Evolutionary conservation across 2,329 filamentous ascomycete species (phyloP), one percentile per base, ranked within the genome.

Genomic region (Curvularia lunata): DNA sequence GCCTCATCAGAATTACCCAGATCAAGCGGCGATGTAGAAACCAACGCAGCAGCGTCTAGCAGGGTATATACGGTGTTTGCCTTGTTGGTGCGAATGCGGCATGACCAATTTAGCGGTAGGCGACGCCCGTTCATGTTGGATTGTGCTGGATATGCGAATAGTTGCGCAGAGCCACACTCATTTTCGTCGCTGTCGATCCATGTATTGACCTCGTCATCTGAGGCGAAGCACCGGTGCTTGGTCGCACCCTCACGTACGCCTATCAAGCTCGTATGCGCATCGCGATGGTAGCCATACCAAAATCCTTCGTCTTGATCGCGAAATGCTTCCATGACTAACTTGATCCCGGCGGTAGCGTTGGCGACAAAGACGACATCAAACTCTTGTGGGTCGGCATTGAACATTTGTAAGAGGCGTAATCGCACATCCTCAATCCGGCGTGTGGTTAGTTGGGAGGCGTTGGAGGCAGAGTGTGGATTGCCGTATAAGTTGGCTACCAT

Each of bases 321-420:
- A 68, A 97, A 84, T 4, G 88, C 87, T 55, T 98, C 95, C 50
- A 86, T 84, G 2, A 96, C 90, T 10, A 97, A 79, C 77, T 97
- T 98, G 68, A 97, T 89, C 6, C 88, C 93, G 3, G 93, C 92
- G 0, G 94, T 98, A 19, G 94, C 91, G 76, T 98, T 98, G 34
- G 92, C 88, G 25, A 96, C 91, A 73, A 98, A 98, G 1, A 97
- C 86, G 2, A 98, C 78, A 68, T 97, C 93, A 66, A 95, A 98
- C 1, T 91, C 82, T 9, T 87, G 83, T 2, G 93, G 91, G 62
- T 92, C 87, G 2, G 92, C 93, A 42, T 89, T 88, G 78, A 97
- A 92, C 68, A 96, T 91, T 2, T 81, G 81, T 30, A 98, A 79
- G 2, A 91, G 82, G 13, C 86, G 83, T 34, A 92, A 77, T 8